Percentiles rank a stretch among this genome's conserved stretches.
Conservation (phyloP, 2,329 filamentous ascomycete species). For the Diaporthe longicolla region DNA sequence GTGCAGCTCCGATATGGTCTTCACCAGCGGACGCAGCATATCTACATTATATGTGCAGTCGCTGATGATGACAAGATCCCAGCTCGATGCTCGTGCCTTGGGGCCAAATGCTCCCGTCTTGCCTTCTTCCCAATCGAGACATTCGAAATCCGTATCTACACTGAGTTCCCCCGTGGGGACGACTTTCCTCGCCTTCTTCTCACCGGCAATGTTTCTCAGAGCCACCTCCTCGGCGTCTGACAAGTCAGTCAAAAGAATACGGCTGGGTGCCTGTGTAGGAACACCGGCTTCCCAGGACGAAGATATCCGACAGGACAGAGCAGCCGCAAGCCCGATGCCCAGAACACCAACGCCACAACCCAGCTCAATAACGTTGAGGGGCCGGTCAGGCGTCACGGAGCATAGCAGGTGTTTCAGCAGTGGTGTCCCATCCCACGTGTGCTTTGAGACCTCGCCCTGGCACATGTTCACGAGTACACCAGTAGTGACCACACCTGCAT, state of each 20-base stretch:
- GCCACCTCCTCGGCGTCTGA: slow-evolving; percentile 67
- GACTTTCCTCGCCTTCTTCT: slow-evolving; percentile 35
- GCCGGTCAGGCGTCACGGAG: slow-evolving; percentile 38
- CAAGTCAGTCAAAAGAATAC: slow-evolving; percentile 68
- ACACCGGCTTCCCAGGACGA: neutral
- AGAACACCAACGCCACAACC: slow-evolving; percentile 71
- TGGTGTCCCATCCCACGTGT: slow-evolving; percentile 37
- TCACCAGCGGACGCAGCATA: slow-evolving; percentile 66
- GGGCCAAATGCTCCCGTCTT: slow-evolving; percentile 60
- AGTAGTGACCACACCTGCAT: slow-evolving; percentile 65
- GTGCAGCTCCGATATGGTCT: slow-evolving; percentile 66
- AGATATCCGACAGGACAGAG: slow-evolving; percentile 43
- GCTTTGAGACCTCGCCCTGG: neutral
- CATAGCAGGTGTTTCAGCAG: slow-evolving; percentile 51
- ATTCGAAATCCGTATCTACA: slow-evolving; percentile 59
- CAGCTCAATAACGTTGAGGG: slow-evolving; percentile 65
- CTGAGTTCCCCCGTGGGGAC: neutral
- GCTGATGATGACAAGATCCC: slow-evolving; percentile 69
- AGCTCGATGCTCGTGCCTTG: slow-evolving; percentile 55
- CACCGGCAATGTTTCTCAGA: slow-evolving; percentile 60
- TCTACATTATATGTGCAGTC: slow-evolving; percentile 75
- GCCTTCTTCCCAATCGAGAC: slow-evolving; percentile 70
- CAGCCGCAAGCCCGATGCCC: slow-evolving; percentile 62
- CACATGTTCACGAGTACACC: slow-evolving; percentile 47
- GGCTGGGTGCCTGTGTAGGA: slow-evolving; percentile 43